Conservation (phyloP, 2,329 filamentous ascomycete species). For the Botrytis hyacinthi region DNA sequence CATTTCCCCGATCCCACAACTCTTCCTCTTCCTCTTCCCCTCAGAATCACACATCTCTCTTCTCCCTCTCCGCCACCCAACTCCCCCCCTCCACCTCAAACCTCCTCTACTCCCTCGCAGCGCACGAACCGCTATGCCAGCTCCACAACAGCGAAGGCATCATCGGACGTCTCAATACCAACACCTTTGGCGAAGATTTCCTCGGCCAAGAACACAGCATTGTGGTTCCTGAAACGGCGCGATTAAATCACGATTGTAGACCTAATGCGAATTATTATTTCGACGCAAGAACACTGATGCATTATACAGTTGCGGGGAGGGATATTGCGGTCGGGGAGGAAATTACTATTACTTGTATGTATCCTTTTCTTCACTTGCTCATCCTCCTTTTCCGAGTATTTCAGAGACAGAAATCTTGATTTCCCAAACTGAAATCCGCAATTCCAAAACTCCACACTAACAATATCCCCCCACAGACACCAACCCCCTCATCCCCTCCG, state of each 20-base stretch:
- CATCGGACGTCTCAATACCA: conserved; percentile 29
- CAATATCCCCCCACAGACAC: conserved; percentile 31
- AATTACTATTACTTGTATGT: background rate
- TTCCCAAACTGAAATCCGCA: no score
- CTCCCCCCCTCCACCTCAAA: background rate
- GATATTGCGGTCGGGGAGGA: conserved; percentile 37
- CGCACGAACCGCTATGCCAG: conserved; percentile 15
- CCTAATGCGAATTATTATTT: conserved; percentile 37
- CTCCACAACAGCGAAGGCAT: conserved; percentile 15
- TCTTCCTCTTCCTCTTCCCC: background rate
- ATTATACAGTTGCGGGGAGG: conserved; percentile 40
- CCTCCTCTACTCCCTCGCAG: conserved; percentile 23
- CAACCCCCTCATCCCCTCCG: conserved; percentile 36
- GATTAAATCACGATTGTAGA: conserved; percentile 44
- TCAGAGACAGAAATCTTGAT: no score
- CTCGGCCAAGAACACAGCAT: conserved; percentile 21
- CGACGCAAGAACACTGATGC: background rate
- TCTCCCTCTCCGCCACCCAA: conserved; percentile 19
- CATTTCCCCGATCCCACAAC: conserved; percentile 13
- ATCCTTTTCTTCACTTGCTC: background rate
- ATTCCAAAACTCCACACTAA: conserved; percentile 19
- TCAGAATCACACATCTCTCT: conserved; percentile 10
- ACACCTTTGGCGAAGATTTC: conserved; percentile 29
- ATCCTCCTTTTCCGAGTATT: no score
- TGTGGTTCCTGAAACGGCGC: conserved; percentile 24